These are phyloP conservation scores for Monosporascus sp. DNA, from an alignment of 2,329 filamentous ascomycete species.

Conservation along the genomic window DNA sequence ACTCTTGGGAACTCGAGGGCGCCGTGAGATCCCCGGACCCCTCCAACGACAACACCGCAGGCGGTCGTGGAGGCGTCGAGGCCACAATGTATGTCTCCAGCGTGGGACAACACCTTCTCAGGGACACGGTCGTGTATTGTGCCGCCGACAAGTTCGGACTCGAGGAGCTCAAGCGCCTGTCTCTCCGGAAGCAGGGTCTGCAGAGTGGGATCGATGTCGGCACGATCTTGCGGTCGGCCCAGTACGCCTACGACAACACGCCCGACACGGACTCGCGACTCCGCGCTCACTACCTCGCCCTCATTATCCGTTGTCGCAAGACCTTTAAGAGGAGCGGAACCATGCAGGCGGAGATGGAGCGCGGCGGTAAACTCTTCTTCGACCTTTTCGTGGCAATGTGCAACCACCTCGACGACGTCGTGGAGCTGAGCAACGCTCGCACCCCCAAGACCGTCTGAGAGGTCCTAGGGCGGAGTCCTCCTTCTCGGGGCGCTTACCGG, in stretches of 20 bases:
- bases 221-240: slow-evolving; percentile 85
- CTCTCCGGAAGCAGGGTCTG: slow-evolving; percentile 90
- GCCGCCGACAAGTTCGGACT: slow-evolving; percentile 85
- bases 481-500: slow-evolving; percentile 10
- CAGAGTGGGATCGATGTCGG: slow-evolving; percentile 88
- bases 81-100: slow-evolving; percentile 73
- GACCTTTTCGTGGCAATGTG: slow-evolving; percentile 97
- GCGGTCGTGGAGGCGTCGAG: slow-evolving; percentile 49
- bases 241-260: slow-evolving; percentile 93
- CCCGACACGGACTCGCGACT: slow-evolving; percentile 87
- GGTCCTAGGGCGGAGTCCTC: slow-evolving; percentile 4
- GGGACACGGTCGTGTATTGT: slow-evolving; percentile 93
- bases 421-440: slow-evolving; percentile 71
- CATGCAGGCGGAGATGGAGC: slow-evolving; percentile 98
- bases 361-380: slow-evolving; percentile 92
- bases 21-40: slow-evolving; percentile 32
- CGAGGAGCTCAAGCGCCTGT: slow-evolving; percentile 85
- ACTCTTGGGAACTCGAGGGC: slow-evolving; percentile 88
- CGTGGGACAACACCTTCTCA: slow-evolving; percentile 71
- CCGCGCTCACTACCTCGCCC: slow-evolving; percentile 92
- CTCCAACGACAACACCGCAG: slow-evolving; percentile 30
- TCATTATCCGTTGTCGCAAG: slow-evolving; percentile 95
- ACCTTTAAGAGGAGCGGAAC: slow-evolving; percentile 98
- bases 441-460: slow-evolving; percentile 53
- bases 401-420: slow-evolving; percentile 95